Evolutionary conservation across 73 alveolate species (phyloP).

Genomic region (Paramecium biaurelia): DNA sequence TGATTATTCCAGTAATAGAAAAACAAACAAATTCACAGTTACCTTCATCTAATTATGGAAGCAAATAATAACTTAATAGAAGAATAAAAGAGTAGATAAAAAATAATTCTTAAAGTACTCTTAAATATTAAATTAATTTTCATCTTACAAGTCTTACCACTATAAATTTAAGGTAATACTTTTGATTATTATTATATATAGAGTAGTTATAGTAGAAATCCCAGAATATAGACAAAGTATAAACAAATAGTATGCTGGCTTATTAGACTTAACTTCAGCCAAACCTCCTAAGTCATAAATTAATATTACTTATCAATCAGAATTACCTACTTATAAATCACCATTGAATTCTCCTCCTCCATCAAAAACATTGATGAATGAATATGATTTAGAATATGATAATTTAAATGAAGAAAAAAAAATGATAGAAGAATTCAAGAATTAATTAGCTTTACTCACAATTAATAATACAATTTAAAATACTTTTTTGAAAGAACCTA

Average conservation of each 20-base stretch:
- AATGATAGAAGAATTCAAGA: conserved; percentile 6
- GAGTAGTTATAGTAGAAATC: background rate
- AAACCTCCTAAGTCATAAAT: background rate
- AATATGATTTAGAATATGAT: background rate
- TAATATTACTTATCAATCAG: background rate
- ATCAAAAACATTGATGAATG: background rate
- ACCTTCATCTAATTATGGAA: background rate
- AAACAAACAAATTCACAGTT: background rate
- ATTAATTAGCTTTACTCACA: background rate
- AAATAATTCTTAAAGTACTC: background rate
- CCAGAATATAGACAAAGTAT: background rate
- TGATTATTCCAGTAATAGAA: background rate
- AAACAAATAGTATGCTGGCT: background rate
- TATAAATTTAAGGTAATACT: background rate
- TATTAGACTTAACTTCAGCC: background rate
- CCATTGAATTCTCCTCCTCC: background rate
- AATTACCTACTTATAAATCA: background rate
- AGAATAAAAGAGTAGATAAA: background rate
- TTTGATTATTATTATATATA: background rate
- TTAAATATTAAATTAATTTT: background rate
- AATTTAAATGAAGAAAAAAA: background rate
- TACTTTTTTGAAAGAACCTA: background rate
- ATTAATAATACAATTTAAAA: background rate
- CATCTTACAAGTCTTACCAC: background rate
- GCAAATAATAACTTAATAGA: background rate